These are phyloP conservation scores for Quercus suber DNA, from an alignment of 306 rosid species.

Conservation along the genomic window DNA sequence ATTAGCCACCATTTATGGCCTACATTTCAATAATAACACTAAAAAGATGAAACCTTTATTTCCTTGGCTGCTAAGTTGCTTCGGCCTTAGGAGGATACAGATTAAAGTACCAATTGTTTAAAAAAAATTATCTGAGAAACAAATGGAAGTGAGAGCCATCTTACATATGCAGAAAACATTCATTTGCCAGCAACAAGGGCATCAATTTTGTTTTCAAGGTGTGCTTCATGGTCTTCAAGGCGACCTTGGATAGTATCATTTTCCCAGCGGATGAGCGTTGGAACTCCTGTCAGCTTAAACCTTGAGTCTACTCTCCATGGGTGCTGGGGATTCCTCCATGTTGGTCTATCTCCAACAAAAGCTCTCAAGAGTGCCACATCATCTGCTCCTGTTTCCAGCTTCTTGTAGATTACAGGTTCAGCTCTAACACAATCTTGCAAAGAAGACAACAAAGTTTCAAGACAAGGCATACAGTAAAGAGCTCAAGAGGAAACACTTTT, in stretches of 20 bases:
- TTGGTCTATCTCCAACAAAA: constrained; percentile 79
- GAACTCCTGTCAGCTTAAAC: constrained; percentile 80
- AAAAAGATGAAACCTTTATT: background rate
- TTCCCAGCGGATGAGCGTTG: constrained; percentile 77
- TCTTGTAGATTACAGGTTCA: constrained; percentile 81
- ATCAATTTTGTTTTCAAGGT: constrained; percentile 63
- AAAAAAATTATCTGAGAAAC: background rate
- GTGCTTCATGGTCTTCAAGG: constrained; percentile 85
- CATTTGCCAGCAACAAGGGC: constrained; percentile 54
- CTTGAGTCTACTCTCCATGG: constrained; percentile 77
- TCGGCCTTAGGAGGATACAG: background rate
- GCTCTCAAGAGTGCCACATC: constrained; percentile 70
- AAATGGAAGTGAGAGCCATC: background rate
- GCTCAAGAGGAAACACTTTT: too few species aligned
- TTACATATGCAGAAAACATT: constrained; percentile 5
- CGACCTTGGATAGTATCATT: constrained; percentile 59
- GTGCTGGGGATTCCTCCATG: constrained; percentile 83
- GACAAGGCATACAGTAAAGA: too few species aligned
- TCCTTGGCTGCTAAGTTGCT: background rate
- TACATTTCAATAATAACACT: background rate
- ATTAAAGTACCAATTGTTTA: background rate
- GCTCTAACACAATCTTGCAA: constrained; percentile 82
- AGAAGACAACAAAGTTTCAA: background rate
- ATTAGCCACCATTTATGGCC: background rate
- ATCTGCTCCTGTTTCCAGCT: constrained; percentile 56